A percentile compares a stretch with the other conserved stretches of the same genome.
These are phyloP conservation scores for Lotus japonicus DNA, from an alignment of 306 rosid genomes.

Conservation along the genomic window DNA sequence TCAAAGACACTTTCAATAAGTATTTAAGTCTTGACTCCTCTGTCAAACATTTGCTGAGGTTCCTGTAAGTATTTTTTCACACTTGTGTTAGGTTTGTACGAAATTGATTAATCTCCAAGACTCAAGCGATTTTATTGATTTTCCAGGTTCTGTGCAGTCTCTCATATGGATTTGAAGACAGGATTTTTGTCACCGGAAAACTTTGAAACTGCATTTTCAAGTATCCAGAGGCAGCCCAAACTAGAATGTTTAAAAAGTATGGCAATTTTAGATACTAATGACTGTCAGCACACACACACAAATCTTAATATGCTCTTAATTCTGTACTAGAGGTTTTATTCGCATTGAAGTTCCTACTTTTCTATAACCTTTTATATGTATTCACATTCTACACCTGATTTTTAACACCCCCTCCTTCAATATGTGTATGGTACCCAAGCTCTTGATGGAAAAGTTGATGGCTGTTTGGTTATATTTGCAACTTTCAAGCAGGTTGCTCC, in stretches of 20 bases:
- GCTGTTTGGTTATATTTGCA: conserved; percentile 3
- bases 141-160: conserved; percentile 67
- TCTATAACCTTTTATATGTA: background rate
- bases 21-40: conserved; percentile 49
- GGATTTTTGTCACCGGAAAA: conserved; percentile 60
- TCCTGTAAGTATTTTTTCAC: conserved; percentile 58
- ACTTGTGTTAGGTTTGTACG: conserved; percentile 2
- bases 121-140: conserved; percentile 23
- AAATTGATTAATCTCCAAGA: conserved; percentile 13
- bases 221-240: conserved; percentile 71
- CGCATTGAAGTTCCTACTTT: background rate
- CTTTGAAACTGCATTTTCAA: conserved; percentile 62
- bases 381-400: background rate
- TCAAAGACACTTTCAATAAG: conserved; percentile 44
- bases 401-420: background rate
- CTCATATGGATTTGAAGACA: conserved; percentile 62
- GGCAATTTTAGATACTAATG: background rate
- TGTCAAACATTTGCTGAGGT: conserved; percentile 57
- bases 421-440: no score
- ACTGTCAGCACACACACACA: background rate
- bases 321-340: background rate
- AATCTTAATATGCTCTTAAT: background rate
- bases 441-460: conserved; percentile 13
- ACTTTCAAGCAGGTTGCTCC: conserved; percentile 64
- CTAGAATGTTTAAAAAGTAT: conserved; percentile 70